A percentile compares a stretch with the other conserved stretches of the same genome.
These are phyloP conservation scores for Primulina eburnea DNA, from an alignment of 257 asterid species.

Conservation along the genomic window DNA sequence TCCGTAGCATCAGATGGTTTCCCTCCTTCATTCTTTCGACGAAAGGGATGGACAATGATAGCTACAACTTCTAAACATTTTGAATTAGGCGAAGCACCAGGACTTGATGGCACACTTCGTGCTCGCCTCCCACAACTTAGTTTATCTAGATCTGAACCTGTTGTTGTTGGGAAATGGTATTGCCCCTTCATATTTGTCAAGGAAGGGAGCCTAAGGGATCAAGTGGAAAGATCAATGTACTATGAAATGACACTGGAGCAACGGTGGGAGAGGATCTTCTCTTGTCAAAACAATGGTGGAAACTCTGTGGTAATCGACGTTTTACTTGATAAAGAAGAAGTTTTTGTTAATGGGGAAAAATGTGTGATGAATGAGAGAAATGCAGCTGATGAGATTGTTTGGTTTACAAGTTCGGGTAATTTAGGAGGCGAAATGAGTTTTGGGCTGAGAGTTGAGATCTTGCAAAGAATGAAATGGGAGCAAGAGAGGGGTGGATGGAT, in stretches of 20 bases:
- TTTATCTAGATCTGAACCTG: conserved; percentile 10
- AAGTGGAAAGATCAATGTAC: conserved; percentile 36
- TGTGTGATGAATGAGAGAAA: not conserved
- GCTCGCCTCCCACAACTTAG: conserved; percentile 33
- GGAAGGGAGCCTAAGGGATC: conserved; percentile 44
- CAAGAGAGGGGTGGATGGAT: conserved; percentile 18
- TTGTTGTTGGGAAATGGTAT: conserved; percentile 60
- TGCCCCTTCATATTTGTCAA: conserved; percentile 61
- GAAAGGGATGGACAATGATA: conserved; percentile 38
- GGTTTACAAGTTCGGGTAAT: conserved; percentile 37
- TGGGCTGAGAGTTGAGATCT: conserved; percentile 53
- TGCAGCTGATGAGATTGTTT: conserved; percentile 34
- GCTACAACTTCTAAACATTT: conserved; percentile 29
- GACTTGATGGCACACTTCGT: conserved; percentile 40
- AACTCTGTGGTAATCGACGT: conserved; percentile 33
- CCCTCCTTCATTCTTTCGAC: conserved; percentile 40
- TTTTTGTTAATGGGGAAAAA: not conserved
- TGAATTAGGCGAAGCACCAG: conserved; percentile 33
- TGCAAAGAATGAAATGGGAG: conserved; percentile 40
- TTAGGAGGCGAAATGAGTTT: conserved; percentile 25
- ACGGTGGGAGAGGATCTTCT: conserved; percentile 32
- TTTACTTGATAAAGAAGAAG: not conserved
- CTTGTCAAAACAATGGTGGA: conserved; percentile 3
- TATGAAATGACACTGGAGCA: conserved; percentile 37
- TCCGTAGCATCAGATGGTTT: conserved; percentile 40